Conservation (phyloP, 495 filamentous ascomycete genomes). For the Rhypophila decipiens region DNA sequence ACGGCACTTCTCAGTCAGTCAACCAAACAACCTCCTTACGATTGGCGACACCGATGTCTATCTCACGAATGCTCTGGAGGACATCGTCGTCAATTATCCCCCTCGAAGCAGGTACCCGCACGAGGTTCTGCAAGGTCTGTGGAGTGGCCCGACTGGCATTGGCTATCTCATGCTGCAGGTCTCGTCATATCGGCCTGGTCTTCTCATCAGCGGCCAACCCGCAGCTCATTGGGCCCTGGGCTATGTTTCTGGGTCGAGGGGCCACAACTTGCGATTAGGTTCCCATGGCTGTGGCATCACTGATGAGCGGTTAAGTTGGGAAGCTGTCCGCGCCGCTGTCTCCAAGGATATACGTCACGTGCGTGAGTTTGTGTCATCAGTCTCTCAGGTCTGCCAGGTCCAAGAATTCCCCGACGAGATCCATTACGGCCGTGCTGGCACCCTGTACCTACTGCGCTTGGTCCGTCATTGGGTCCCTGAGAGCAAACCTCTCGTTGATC, state of each 20-base stretch:
- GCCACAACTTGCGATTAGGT: constrained; percentile 25
- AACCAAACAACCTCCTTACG: constrained; percentile 3
- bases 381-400: constrained; percentile 25
- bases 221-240: constrained; percentile 42
- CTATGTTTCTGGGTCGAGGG: constrained; percentile 39
- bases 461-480: constrained; percentile 25
- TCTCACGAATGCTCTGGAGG: constrained; percentile 20
- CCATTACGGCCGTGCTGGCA: constrained; percentile 55
- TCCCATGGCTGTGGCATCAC: constrained; percentile 44
- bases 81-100: constrained; percentile 25
- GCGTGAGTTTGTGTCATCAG: constrained; percentile 36
- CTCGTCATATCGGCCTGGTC: constrained; percentile 38
- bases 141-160: constrained; percentile 52
- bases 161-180: constrained; percentile 53
- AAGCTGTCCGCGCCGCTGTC: constrained; percentile 45
- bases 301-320: constrained; percentile 48
- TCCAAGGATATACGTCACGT: constrained; percentile 37
- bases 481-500: constrained; percentile 23
- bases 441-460: constrained; percentile 53
- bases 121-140: constrained; percentile 41
- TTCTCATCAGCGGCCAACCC: constrained; percentile 37
- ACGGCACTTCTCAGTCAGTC: constrained; percentile 9
- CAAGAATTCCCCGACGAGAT: constrained; percentile 41
- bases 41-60: constrained; percentile 12
- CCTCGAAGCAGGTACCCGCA: constrained; percentile 21